A percentile compares a stretch with the other conserved stretches of the same genome.
These are phyloP conservation scores for Myxozyma mucilagina DNA, from an alignment of 805 yeast species.

Conservation along the genomic window DNA sequence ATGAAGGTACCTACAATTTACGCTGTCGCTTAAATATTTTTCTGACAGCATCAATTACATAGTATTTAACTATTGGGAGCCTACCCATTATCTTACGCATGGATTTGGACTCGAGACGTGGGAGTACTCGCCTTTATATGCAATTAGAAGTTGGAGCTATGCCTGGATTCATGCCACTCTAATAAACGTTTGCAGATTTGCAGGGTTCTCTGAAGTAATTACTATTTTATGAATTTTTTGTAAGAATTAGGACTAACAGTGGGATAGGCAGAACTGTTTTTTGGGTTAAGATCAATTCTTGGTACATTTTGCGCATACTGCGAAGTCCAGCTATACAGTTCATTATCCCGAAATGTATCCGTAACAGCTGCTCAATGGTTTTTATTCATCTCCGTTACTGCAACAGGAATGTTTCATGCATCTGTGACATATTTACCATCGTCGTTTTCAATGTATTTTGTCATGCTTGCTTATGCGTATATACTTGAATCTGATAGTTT, in stretches of 20 bases:
- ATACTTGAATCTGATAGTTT: conserved; percentile 28
- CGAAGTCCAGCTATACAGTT: conserved; percentile 55
- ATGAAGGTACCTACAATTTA: conserved; percentile 65
- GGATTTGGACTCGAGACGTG: conserved; percentile 92
- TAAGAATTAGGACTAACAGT: neutral
- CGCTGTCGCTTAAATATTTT: conserved; percentile 10
- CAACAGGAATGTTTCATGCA: conserved; percentile 88
- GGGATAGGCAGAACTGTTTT: conserved; percentile 46
- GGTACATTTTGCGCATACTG: conserved; percentile 47
- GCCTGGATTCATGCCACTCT: conserved; percentile 49
- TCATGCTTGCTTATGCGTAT: conserved; percentile 40
- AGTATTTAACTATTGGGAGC: conserved; percentile 91
- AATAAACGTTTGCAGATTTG: conserved; percentile 28
- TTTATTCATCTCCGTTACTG: conserved; percentile 57
- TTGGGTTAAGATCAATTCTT: conserved; percentile 50
- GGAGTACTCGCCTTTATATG: conserved; percentile 91
- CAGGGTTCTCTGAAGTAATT: conserved; percentile 30
- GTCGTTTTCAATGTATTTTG: conserved; percentile 62
- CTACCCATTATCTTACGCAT: conserved; percentile 72
- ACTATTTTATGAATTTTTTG: neutral
- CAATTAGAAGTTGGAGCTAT: conserved; percentile 84
- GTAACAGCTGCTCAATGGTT: conserved; percentile 56
- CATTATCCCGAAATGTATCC: conserved; percentile 45
- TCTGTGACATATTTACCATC: conserved; percentile 85
- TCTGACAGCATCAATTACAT: neutral